These are phyloP conservation scores for Cryptococcus sp. DNA, from an alignment of 1,284 basidiomycete species.

Conservation along the genomic window DNA sequence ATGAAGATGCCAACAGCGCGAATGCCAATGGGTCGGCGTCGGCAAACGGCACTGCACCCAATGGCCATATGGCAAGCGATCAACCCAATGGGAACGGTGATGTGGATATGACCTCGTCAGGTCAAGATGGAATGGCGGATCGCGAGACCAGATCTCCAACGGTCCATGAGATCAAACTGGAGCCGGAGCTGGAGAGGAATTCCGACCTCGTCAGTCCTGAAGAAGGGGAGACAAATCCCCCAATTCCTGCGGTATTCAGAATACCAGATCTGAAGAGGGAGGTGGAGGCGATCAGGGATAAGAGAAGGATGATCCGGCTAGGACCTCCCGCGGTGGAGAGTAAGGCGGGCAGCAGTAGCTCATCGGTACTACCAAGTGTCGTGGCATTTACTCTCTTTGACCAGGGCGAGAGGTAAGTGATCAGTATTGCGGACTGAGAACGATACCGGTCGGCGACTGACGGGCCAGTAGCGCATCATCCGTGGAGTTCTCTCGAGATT, in stretches of 20 bases:
- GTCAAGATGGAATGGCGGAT: slow-evolving; percentile 22
- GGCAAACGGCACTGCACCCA: slow-evolving; percentile 11
- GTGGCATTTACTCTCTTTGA: slow-evolving; percentile 93
- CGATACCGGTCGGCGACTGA: slow-evolving; percentile 8
- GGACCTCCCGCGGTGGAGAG: slow-evolving; percentile 60
- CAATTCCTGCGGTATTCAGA: slow-evolving; percentile 62
- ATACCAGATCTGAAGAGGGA: slow-evolving; percentile 88
- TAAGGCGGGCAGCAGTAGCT: slow-evolving; percentile 21
- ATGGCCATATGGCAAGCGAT: slow-evolving; percentile 13
- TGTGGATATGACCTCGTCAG: slow-evolving; percentile 36
- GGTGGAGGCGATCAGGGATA: slow-evolving; percentile 85
- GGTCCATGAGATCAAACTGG: slow-evolving; percentile 37
- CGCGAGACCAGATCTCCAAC: slow-evolving; percentile 53
- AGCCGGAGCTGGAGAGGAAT: slow-evolving; percentile 30
- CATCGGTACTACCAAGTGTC: slow-evolving; percentile 70
- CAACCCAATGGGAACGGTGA: slow-evolving; percentile 21
- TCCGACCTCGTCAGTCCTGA: slow-evolving; percentile 40
- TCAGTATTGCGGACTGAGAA: neutral
- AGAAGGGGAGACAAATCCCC: slow-evolving; percentile 42
- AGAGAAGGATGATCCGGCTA: slow-evolving; percentile 81
- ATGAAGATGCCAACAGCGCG: slow-evolving; percentile 40
- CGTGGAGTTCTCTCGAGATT: slow-evolving; percentile 86
- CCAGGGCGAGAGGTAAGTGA: slow-evolving; percentile 77
- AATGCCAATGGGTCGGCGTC: slow-evolving; percentile 23
- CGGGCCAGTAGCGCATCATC: slow-evolving; percentile 68